Base-by-base conservation (phyloP, 257 asterid genomes). In the Ilex aquifolium region DNA sequence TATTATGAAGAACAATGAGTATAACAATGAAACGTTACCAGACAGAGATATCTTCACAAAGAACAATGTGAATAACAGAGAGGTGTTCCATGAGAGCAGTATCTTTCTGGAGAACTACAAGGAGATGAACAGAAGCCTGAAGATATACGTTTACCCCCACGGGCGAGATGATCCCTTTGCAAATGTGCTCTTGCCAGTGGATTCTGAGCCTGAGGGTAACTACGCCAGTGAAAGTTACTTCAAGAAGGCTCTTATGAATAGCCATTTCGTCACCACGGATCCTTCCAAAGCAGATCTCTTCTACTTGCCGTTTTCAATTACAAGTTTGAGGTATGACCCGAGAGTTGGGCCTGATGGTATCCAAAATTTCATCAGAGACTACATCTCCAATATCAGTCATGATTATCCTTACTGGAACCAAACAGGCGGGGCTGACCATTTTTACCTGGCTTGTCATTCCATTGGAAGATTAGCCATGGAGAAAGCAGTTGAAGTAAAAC, bases 161-260 rank as follows among this genome's bases (percentile, higher is more conserved):
- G 31, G 50, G 10, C 71, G 48, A 65, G 52, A 32, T 1, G 88
- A 87, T 15, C 87, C 94, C 3, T 92, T 89, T 52, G 95, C 96
- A 44, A 85, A 83, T 21, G 80, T 90, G 31, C 65, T 90, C 7
- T 66, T 85, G 4, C 86, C 91, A 0, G 71, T 32, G 29, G 68
- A 50, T 16, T 7, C 56, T 0, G 77, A 72, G 2, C 99, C 96
- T 0, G 63, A 75, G 0, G 99, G 99, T 0, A 93, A 93, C 84
- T 93, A 90, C 13, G 99, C 99, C 11, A 93, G 99, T 27, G 99
- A 93, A 54, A 83, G 90, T 69, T 90, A 85, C 52, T 93, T 93
- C 95, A 93, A 93, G 80, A 81, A 74, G 31, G 40, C 83, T 14
- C 83, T 93, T 13, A 79, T 77, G 76, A 66, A 65, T 0, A 85